phyloP scores from a whole-genome alignment of 257 asterid genomes.

The Capsicum rhomboideum region DNA sequence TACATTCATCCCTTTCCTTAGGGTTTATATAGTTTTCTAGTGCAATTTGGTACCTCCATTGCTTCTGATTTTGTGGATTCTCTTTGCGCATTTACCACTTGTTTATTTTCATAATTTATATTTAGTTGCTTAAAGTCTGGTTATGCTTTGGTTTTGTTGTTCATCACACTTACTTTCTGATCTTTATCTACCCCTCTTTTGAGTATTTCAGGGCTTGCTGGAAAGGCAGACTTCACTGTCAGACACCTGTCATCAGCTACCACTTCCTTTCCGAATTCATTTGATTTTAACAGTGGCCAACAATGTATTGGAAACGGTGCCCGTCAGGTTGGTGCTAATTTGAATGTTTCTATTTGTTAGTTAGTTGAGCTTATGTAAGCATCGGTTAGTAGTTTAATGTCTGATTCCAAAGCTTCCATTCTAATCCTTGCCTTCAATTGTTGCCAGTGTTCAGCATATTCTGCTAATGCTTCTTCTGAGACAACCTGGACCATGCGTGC shows the following conservation, averaged over 20 bases:
- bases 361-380: slow-evolving; percentile 1
- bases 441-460: slow-evolving; percentile 75
- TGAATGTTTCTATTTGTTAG: background rate
- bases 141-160: background rate
- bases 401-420: background rate
- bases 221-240: slow-evolving; percentile 95
- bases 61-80: background rate
- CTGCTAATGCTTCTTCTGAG: slow-evolving; percentile 78
- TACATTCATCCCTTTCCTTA: background rate
- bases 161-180: background rate
- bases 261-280: slow-evolving; percentile 51
- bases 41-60: background rate
- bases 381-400: background rate
- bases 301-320: slow-evolving; percentile 70
- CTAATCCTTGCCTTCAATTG: background rate
- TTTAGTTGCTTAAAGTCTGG: background rate
- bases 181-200: background rate
- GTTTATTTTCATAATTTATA: background rate
- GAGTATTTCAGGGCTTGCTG: slow-evolving; percentile 55
- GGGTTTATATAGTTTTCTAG: background rate
- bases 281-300: slow-evolving; percentile 45
- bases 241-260: slow-evolving; percentile 85
- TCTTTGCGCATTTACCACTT: background rate
- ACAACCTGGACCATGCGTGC: slow-evolving; percentile 89
- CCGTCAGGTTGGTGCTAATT: slow-evolving; percentile 45